A percentile compares a stretch with the other conserved stretches of the same genome.
Conservation (phyloP, 2,329 filamentous ascomycete species). For the Beauveria bassiana region DNA sequence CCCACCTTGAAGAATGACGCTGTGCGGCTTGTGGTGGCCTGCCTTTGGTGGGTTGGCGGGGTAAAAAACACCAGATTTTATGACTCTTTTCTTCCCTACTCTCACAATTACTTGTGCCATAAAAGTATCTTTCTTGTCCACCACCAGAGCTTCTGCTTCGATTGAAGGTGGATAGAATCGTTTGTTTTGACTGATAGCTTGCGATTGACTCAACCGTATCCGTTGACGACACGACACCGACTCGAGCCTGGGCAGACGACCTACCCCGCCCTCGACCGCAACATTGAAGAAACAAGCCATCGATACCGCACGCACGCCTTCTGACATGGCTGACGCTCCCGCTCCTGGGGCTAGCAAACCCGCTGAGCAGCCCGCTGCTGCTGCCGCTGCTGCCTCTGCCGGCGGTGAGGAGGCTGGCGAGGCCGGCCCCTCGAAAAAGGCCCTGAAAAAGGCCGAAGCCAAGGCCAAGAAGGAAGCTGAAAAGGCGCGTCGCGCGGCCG, state of each 20-base stretch:
- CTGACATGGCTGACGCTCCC: slow-evolving; percentile 26
- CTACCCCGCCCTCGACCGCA: neutral
- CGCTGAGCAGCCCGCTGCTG: slow-evolving; percentile 5
- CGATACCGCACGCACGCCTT: neutral
- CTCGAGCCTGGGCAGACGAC: neutral
- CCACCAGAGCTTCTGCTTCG: neutral
- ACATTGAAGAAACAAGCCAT: neutral
- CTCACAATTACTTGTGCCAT: neutral
- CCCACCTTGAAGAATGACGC: slow-evolving; percentile 5
- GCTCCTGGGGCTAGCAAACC: slow-evolving; percentile 12
- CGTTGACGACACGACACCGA: neutral
- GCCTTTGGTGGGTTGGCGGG: neutral
- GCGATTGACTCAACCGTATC: neutral
- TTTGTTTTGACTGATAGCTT: neutral
- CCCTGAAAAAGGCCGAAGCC: slow-evolving; percentile 72
- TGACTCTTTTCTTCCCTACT: slow-evolving; percentile 7
- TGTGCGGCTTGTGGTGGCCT: neutral
- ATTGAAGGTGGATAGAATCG: too few species aligned
- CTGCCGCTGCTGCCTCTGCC: neutral
- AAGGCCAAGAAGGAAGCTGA: slow-evolving; percentile 85
- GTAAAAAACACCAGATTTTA: slow-evolving; percentile 7
- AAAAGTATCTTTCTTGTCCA: neutral
- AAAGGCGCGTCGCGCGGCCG: slow-evolving; percentile 66
- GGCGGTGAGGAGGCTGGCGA: slow-evolving; percentile 13
- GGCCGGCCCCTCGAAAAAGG: slow-evolving; percentile 61